Conservation (phyloP, 2,329 filamentous ascomycete species). For the Fusarium oligoseptatum region DNA sequence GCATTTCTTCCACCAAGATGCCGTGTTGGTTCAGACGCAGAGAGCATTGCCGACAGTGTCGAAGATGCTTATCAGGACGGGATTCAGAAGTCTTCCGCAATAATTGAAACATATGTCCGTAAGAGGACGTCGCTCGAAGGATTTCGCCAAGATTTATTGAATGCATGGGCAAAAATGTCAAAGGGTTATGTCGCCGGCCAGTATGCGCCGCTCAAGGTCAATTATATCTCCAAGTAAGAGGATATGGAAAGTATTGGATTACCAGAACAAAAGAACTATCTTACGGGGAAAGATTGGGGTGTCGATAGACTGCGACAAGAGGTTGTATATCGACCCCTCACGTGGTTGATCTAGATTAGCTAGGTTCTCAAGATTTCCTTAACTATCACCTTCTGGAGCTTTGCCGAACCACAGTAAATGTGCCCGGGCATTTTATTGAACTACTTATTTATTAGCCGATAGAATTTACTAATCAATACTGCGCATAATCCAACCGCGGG, state of each 20-base stretch:
- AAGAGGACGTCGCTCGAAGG: conserved; percentile 3
- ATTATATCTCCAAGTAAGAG: neutral
- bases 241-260: neutral
- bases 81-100: neutral
- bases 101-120: conserved; percentile 2
- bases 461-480: neutral
- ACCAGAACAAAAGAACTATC: neutral
- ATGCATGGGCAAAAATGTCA: conserved; percentile 10
- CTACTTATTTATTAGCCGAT: neutral
- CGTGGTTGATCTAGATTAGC: neutral
- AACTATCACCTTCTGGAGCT: neutral
- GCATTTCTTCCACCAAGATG: neutral
- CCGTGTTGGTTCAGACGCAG: conserved; percentile 4
- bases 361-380: neutral
- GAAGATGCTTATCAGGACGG: neutral
- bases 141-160: conserved; percentile 7
- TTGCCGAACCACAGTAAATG: neutral
- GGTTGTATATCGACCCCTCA: neutral
- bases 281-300: neutral
- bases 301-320: neutral
- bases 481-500: neutral
- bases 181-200: neutral
- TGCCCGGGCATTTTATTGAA: neutral
- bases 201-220: neutral
- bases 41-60: neutral